phyloP scores from a whole-genome alignment of 169 alveolate genomes.

The Sarcocystis neurona region DNA sequence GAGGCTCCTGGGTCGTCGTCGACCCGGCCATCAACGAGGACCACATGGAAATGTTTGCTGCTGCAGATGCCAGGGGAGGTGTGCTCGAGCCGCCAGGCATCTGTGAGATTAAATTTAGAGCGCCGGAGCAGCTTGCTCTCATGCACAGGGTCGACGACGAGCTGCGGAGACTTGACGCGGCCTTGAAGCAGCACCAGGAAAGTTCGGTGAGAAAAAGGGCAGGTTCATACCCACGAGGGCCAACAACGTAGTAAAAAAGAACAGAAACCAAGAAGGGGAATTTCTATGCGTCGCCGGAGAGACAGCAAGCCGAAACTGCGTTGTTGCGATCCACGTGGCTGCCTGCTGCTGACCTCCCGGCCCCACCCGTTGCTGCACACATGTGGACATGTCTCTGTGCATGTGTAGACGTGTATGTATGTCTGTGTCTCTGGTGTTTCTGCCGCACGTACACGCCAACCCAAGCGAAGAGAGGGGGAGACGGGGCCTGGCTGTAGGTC shows the following conservation, averaged over 20 bases:
- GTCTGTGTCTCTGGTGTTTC: no score
- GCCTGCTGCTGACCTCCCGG: no score
- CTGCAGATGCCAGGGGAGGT: slow-evolving; percentile 80
- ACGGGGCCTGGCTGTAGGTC: no score
- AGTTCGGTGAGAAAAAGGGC: slow-evolving; percentile 16
- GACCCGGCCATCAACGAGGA: slow-evolving; percentile 81
- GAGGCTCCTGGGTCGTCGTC: slow-evolving; percentile 90
- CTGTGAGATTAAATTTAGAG: slow-evolving; percentile 62
- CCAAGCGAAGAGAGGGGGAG: no score
- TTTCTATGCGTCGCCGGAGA: background rate
- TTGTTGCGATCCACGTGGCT: no score
- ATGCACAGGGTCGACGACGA: slow-evolving; percentile 53
- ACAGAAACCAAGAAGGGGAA: background rate
- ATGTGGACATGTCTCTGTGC: no score
- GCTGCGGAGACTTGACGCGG: slow-evolving; percentile 31
- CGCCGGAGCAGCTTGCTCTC: slow-evolving; percentile 46
- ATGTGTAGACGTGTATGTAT: no score
- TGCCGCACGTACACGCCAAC: no score
- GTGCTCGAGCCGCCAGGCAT: slow-evolving; percentile 79
- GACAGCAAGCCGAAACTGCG: no score
- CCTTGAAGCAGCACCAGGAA: slow-evolving; percentile 36
- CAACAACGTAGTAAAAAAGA: background rate
- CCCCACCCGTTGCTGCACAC: no score
- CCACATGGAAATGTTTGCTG: slow-evolving; percentile 84
- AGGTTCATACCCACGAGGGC: background rate